These are phyloP conservation scores for Lentinus tigrinus DNA, from an alignment of 768 basidiomycete species.

Conservation along the genomic window DNA sequence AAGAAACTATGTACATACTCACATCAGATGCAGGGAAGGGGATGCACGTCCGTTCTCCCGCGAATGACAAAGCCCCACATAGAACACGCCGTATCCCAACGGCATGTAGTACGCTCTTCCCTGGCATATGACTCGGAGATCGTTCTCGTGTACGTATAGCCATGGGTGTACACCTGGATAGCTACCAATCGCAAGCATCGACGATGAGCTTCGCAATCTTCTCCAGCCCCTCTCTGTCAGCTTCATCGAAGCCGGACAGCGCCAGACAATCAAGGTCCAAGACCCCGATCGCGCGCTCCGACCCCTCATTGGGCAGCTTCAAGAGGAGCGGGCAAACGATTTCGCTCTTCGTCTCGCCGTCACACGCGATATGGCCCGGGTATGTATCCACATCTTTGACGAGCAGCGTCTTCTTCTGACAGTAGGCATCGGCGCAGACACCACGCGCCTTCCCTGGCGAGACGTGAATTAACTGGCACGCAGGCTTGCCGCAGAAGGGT, in stretches of 20 bases:
- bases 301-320: conserved; percentile 11
- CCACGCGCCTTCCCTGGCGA: conserved; percentile 56
- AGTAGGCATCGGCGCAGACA: conserved; percentile 82
- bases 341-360: conserved; percentile 87
- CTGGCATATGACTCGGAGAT: no score
- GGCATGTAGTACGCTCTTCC: no score
- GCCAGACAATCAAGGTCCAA: conserved; percentile 87
- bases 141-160: background rate
- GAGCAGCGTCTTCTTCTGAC: conserved; percentile 54
- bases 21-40: no score
- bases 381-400: conserved; percentile 78
- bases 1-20: no score
- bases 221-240: conserved; percentile 77
- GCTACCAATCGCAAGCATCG: conserved; percentile 65
- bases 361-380: conserved; percentile 94
- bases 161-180: background rate
- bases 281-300: conserved; percentile 37
- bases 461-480: conserved; percentile 79
- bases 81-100: no score
- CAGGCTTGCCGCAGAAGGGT: conserved; percentile 89
- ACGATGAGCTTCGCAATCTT: conserved; percentile 65
- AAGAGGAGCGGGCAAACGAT: conserved; percentile 76
- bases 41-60: no score
- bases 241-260: conserved; percentile 66
- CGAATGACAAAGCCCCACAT: no score